phyloP scores from a whole-genome alignment of 495 filamentous ascomycete genomes.

The Lophium mytilinum region DNA sequence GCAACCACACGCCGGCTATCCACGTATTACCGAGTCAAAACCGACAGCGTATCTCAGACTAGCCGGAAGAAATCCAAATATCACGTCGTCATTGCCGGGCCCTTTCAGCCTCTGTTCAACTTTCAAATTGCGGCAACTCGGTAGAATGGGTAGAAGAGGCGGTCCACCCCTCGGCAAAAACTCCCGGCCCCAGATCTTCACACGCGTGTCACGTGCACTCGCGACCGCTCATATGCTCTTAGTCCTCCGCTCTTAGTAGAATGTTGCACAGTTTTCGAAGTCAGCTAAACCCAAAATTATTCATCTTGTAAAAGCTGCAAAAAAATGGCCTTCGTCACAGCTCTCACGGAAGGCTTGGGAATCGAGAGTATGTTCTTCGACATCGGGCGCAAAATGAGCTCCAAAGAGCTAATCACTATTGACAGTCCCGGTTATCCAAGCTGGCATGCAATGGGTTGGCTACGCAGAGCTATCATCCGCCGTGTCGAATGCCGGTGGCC shows the following conservation, averaged over 20 bases:
- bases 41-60: too few species aligned
- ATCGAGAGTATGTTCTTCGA: too few species aligned
- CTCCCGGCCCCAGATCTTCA: not conserved
- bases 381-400: too few species aligned
- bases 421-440: not conserved
- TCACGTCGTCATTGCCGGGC: too few species aligned
- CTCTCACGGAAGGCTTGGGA: too few species aligned
- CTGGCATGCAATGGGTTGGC: conserved; percentile 79
- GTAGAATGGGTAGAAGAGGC: not conserved
- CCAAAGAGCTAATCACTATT: too few species aligned
- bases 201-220: not conserved
- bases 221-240: not conserved
- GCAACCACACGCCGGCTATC: too few species aligned
- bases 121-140: not conserved
- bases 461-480: conserved; percentile 84
- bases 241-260: too few species aligned
- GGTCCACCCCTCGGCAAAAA: not conserved
- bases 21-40: too few species aligned
- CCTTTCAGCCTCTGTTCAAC: not conserved
- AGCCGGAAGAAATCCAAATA: too few species aligned
- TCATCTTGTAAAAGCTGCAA: not conserved
- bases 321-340: too few species aligned
- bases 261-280: too few species aligned
- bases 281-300: not conserved
- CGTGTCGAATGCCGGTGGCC: conserved; percentile 85